Conservation (phyloP, 306 rosid genomes). For the Prosopis cineraria region DNA sequence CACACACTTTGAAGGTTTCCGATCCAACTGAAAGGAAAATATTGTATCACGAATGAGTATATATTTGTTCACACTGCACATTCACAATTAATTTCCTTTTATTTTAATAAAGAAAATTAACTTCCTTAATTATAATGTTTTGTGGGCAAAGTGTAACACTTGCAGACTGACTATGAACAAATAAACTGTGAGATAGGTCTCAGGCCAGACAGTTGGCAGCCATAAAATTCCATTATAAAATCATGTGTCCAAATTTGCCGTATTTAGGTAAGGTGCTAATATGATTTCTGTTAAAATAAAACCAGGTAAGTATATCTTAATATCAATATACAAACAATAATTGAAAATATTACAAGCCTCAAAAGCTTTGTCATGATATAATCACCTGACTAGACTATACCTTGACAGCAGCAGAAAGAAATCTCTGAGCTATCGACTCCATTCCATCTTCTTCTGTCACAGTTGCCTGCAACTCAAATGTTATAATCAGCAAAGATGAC, state of each 20-base stretch:
- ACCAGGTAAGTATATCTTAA: background rate
- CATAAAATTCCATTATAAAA: background rate
- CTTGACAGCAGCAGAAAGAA: conserved; percentile 97
- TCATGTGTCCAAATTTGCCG: conserved; percentile 10
- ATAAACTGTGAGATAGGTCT: background rate
- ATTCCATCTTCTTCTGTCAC: conserved; percentile 97
- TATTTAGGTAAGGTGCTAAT: background rate
- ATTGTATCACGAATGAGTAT: background rate
- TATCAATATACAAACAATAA: background rate
- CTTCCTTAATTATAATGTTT: background rate
- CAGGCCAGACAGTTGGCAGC: background rate
- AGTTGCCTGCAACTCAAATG: conserved; percentile 67
- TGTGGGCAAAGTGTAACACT: background rate
- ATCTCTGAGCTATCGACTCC: conserved; percentile 98
- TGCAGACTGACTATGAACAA: background rate
- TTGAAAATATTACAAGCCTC: background rate
- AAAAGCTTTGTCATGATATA: conserved; percentile 21
- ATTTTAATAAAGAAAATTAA: background rate
- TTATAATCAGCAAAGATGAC: conserved; percentile 33
- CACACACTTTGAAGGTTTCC: conserved; percentile 95
- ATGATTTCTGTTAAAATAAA: background rate
- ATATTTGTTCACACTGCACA: background rate
- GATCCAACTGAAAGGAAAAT: conserved; percentile 67
- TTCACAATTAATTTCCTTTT: background rate
- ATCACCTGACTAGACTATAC: conserved; percentile 43